Percentiles rank a stretch among this genome's conserved stretches.
These are phyloP conservation scores for Pyrus hybrid DNA, from an alignment of 331 rosid species.

Conservation along the genomic window DNA sequence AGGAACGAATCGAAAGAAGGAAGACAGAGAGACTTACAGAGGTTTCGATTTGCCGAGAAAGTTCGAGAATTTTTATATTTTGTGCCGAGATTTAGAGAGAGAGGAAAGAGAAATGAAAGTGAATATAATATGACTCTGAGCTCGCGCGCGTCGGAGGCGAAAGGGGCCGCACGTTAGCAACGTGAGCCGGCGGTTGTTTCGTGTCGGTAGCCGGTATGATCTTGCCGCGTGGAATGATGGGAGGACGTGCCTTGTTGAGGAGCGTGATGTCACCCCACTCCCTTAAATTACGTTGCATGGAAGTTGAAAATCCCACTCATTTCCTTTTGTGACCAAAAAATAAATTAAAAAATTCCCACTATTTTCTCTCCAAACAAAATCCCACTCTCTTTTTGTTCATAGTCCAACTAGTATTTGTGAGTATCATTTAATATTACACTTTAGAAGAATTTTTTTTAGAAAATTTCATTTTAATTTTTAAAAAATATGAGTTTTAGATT, in stretches of 20 bases:
- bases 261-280: background rate
- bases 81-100: background rate
- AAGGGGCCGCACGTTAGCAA: slow-evolving; percentile 26
- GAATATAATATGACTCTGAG: background rate
- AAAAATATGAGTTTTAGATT: too few relatives aligned
- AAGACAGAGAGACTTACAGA: slow-evolving; percentile 14
- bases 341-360: too few relatives aligned
- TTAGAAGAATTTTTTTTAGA: too few relatives aligned
- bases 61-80: slow-evolving; percentile 13
- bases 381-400: background rate
- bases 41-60: slow-evolving; percentile 1
- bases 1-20: background rate
- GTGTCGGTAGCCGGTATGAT: slow-evolving; percentile 47
- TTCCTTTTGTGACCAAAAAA: background rate
- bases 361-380: background rate
- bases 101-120: background rate
- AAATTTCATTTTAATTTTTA: too few relatives aligned
- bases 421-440: accelerated
- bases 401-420: too few relatives aligned
- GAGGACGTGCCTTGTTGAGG: slow-evolving; percentile 17
- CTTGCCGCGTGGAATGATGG: slow-evolving; percentile 9
- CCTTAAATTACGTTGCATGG: slow-evolving; percentile 7
- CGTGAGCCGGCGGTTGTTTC: slow-evolving; percentile 14
- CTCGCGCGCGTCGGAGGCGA: background rate
- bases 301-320: background rate